Conservation (phyloP, 169 alveolate genomes). For the Plasmodium fragile region DNA sequence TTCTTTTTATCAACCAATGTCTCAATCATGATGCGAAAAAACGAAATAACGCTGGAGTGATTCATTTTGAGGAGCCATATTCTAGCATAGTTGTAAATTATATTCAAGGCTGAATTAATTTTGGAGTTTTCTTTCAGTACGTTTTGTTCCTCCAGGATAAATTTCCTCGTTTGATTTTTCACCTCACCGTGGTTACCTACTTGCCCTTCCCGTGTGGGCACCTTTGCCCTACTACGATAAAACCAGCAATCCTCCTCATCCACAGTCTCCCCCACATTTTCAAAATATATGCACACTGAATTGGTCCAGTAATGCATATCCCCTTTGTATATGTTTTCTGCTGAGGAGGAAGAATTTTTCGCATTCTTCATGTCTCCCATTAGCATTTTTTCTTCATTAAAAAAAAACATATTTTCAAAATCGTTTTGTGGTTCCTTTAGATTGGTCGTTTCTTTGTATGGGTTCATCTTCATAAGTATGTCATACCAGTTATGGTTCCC, state of each 20-base stretch:
- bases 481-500: background rate
- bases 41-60: background rate
- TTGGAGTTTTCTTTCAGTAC: conserved; percentile 34
- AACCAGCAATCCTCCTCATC: conserved; percentile 66
- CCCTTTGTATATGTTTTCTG: background rate
- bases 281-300: conserved; percentile 43
- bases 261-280: conserved; percentile 60
- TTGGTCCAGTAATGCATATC: conserved; percentile 31
- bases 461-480: background rate
- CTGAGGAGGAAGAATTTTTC: background rate
- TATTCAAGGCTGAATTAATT: conserved; percentile 57
- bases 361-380: background rate
- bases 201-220: background rate
- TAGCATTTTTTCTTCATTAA: background rate
- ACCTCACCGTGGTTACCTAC: background rate
- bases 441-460: background rate
- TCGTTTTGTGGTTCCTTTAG: background rate
- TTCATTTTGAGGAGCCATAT: conserved; percentile 64
- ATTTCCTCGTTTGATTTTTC: background rate
- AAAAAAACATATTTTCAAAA: background rate
- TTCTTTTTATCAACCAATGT: conserved; percentile 21
- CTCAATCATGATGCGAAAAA: conserved; percentile 39
- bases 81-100: conserved; percentile 52
- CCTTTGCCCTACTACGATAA: background rate
- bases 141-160: conserved; percentile 24